A percentile compares a stretch with the other conserved stretches of the same genome.
phyloP scores from a whole-genome alignment of 2,329 filamentous ascomycete genomes.

The Fusarium keratoplasticum region DNA sequence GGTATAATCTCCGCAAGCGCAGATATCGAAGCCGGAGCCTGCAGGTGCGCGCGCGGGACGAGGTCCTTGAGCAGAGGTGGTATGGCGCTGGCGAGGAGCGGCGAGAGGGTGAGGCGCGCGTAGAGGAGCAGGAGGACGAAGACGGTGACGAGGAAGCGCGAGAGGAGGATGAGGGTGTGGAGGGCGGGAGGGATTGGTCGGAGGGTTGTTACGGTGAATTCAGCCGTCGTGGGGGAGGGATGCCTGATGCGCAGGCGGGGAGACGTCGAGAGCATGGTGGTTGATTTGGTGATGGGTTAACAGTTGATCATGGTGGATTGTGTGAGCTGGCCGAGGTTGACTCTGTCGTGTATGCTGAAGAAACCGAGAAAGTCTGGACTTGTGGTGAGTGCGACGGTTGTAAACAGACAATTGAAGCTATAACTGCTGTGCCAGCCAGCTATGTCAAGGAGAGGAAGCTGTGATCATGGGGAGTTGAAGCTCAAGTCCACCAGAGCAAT shows the following conservation, averaged over 20 bases:
- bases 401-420: not conserved
- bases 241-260: slow-evolving; percentile 72
- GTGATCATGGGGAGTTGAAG: not conserved
- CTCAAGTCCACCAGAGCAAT: not conserved
- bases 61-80: slow-evolving; percentile 16
- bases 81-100: slow-evolving; percentile 40
- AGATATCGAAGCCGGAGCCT: slow-evolving; percentile 49
- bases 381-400: not conserved
- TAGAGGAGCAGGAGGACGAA: slow-evolving; percentile 61
- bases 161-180: slow-evolving; percentile 55
- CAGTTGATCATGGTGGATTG: slow-evolving; percentile 9
- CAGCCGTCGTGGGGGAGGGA: slow-evolving; percentile 88
- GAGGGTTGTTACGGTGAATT: slow-evolving; percentile 90
- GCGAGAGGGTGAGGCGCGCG: slow-evolving; percentile 57
- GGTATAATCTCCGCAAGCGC: slow-evolving; percentile 52
- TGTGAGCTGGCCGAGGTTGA: not conserved
- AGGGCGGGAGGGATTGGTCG: slow-evolving; percentile 64
- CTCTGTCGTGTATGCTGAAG: not conserved
- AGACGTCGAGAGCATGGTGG: slow-evolving; percentile 69
- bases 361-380: not conserved
- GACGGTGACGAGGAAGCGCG: slow-evolving; percentile 57
- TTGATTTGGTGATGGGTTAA: not conserved
- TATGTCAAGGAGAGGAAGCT: not conserved
- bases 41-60: slow-evolving; percentile 38
- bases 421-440: not conserved